Percentiles rank a stretch among this genome's conserved stretches.
Conservation (phyloP, 2,329 filamentous ascomycete species). For the Colletotrichum zoysiae region DNA sequence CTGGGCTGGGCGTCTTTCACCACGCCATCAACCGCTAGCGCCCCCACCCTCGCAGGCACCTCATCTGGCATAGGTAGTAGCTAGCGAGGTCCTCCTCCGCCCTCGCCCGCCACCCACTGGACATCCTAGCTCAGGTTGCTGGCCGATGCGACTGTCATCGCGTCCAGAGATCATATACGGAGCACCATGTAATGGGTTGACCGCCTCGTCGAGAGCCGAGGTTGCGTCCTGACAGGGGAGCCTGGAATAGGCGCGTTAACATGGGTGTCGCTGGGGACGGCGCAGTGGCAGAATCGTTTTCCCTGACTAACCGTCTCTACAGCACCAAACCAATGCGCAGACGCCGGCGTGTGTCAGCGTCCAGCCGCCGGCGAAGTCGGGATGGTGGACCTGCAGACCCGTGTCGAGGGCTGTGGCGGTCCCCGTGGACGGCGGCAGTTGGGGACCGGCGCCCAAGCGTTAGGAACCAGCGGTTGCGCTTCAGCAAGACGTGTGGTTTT, state of each 20-base stretch:
- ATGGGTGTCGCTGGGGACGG: slow-evolving; percentile 40
- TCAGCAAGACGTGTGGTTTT: slow-evolving; percentile 9
- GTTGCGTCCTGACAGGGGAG: slow-evolving; percentile 47
- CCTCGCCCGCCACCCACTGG: slow-evolving; percentile 59
- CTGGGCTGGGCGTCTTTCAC: slow-evolving; percentile 51
- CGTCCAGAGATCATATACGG: slow-evolving; percentile 55
- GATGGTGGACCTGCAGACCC: slow-evolving; percentile 49
- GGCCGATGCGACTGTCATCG: slow-evolving; percentile 67
- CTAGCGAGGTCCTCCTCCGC: slow-evolving; percentile 44
- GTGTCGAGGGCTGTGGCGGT: slow-evolving; percentile 51
- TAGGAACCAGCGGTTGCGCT: slow-evolving; percentile 3
- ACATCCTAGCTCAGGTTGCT: slow-evolving; percentile 58
- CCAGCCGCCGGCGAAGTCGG: slow-evolving; percentile 49
- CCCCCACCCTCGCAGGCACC: slow-evolving; percentile 61
- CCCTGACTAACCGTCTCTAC: slow-evolving; percentile 41
- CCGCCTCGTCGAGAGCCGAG: slow-evolving; percentile 62
- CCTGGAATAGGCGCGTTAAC: slow-evolving; percentile 10
- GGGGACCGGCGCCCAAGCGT: not conserved
- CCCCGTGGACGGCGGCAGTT: slow-evolving; percentile 14
- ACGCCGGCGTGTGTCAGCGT: slow-evolving; percentile 36
- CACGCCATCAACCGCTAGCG: slow-evolving; percentile 57
- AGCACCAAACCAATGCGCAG: slow-evolving; percentile 40
- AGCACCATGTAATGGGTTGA: slow-evolving; percentile 56
- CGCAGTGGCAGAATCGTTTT: not conserved
- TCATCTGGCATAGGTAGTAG: not conserved